Conservation (phyloP, 306 rosid species). For the Cicer pinnatifidum region DNA sequence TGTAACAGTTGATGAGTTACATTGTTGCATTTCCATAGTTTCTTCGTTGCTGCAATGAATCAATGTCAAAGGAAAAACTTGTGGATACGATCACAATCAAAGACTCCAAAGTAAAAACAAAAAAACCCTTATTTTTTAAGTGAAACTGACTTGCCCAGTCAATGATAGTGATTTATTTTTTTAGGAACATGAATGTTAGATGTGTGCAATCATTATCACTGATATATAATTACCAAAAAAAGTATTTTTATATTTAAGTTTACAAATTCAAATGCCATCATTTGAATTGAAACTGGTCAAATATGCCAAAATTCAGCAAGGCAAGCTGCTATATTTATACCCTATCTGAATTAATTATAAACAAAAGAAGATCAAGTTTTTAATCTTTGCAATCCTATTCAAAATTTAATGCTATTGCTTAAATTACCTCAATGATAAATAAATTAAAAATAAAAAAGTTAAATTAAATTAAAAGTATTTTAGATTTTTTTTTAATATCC, state of each 20-base stretch:
- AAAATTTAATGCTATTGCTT: too few species aligned
- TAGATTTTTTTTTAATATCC: too few species aligned
- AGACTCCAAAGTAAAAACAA: neutral
- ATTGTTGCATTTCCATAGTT: too few species aligned
- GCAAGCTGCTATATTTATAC: neutral
- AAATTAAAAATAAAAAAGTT: too few species aligned
- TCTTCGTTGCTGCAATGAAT: neutral
- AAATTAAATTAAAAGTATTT: too few species aligned
- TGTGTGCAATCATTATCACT: slow-evolving; percentile 25
- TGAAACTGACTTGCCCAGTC: slow-evolving; percentile 13
- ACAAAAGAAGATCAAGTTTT: too few species aligned
- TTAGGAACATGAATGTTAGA: slow-evolving; percentile 4
- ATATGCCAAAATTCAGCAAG: neutral
- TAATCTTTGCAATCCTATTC: too few species aligned
- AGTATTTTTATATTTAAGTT: neutral
- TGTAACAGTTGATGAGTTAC: too few species aligned
- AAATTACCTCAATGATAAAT: too few species aligned
- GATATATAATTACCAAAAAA: neutral
- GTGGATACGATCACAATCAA: neutral
- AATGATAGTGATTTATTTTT: slow-evolving; percentile 12
- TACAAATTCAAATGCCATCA: slow-evolving; percentile 9
- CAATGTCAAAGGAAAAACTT: neutral
- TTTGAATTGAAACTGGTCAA: neutral
- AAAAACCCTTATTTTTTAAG: neutral
- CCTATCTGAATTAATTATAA: too few species aligned